Conservation (phyloP, 2,329 filamentous ascomycete species). For the Neonectria faginata region DNA sequence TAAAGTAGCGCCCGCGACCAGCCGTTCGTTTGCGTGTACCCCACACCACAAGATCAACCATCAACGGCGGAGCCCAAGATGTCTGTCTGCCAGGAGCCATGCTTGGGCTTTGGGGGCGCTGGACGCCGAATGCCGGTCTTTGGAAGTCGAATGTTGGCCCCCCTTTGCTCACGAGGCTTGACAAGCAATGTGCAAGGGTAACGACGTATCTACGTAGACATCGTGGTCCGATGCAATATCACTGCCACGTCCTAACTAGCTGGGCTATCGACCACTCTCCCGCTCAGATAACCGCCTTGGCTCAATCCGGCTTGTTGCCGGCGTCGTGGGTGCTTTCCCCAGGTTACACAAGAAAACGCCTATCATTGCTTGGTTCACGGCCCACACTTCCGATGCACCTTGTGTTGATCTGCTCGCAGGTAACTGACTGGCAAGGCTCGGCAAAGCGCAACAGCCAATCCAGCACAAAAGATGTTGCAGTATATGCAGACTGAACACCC, state of each 20-base stretch:
- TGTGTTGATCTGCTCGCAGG: constrained; percentile 17
- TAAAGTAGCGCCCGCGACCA: constrained; percentile 17
- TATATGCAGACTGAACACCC: neutral
- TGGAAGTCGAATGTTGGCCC: neutral
- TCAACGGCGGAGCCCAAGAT: neutral
- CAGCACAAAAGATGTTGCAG: neutral
- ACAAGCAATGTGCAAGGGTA: neutral
- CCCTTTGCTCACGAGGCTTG: neutral
- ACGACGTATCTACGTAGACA: neutral
- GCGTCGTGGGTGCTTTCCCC: neutral
- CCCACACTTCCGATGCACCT: constrained; percentile 12
- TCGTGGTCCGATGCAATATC: neutral
- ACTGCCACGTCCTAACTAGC: neutral
- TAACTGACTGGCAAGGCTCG: neutral
- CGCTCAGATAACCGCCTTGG: neutral
- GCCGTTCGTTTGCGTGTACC: constrained; percentile 13
- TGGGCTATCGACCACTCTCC: neutral
- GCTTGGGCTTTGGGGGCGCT: neutral
- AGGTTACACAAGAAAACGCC: constrained; percentile 21
- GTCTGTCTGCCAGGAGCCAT: neutral
- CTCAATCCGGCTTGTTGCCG: constrained; percentile 5
- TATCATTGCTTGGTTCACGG: constrained; percentile 5
- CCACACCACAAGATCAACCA: constrained; percentile 5
- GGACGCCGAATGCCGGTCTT: neutral
- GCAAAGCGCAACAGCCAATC: constrained; percentile 1